Evolutionary conservation across 768 basidiomycete species (phyloP).

Genomic region (Podaxis sp.): DNA sequence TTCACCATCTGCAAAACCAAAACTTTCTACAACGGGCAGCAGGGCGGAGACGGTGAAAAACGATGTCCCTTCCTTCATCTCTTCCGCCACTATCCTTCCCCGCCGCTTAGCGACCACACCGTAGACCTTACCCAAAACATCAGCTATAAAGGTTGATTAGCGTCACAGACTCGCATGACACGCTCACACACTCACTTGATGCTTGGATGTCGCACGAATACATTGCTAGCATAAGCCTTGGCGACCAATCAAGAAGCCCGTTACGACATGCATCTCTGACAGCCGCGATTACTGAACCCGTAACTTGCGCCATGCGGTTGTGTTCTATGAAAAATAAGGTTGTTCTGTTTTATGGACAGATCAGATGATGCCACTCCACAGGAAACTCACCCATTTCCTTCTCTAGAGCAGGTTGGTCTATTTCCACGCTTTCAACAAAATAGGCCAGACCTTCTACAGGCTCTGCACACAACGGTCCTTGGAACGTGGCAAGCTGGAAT

Average conservation of each 20-base stretch:
- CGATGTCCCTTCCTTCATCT: slow-evolving; percentile 97
- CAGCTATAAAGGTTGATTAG: slow-evolving; percentile 50
- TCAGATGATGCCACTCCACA: neutral
- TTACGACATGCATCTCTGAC: slow-evolving; percentile 88
- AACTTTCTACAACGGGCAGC: slow-evolving; percentile 94
- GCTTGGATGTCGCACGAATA: slow-evolving; percentile 99
- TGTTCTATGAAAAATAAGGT: slow-evolving; percentile 47
- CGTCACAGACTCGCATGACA: slow-evolving; percentile 15
- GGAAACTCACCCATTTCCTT: slow-evolving; percentile 62
- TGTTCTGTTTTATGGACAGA: neutral
- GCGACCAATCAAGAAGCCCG: slow-evolving; percentile 95
- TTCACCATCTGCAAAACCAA: slow-evolving; percentile 93
- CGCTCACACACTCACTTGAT: slow-evolving; percentile 63
- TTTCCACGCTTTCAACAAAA: slow-evolving; percentile 75
- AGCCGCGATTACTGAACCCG: slow-evolving; percentile 87
- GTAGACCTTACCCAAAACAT: slow-evolving; percentile 97
- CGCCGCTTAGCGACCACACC: slow-evolving; percentile 90
- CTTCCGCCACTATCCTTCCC: slow-evolving; percentile 92
- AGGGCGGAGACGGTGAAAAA: slow-evolving; percentile 92
- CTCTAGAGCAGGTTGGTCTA: slow-evolving; percentile 57
- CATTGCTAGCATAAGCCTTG: slow-evolving; percentile 95
- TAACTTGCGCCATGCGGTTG: slow-evolving; percentile 79
- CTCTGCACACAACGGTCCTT: slow-evolving; percentile 94
- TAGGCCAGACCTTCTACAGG: slow-evolving; percentile 93
- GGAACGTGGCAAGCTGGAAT: slow-evolving; percentile 92